phyloP scores from a whole-genome alignment of 2,329 filamentous ascomycete genomes.

The Talaromyces sp. region DNA sequence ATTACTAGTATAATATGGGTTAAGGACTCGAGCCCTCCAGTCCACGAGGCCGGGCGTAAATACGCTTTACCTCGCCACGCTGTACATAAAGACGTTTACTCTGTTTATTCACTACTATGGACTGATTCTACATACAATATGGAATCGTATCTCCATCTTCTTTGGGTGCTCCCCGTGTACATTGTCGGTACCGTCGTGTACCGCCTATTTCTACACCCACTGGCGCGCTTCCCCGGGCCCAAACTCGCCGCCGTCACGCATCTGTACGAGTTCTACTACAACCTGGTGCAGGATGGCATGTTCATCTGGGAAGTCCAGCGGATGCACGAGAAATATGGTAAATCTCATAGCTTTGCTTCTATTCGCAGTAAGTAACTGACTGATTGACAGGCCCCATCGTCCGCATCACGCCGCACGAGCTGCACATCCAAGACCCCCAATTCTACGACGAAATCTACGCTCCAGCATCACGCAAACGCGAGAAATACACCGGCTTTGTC shows the following conservation, averaged over 20 bases:
- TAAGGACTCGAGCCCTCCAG: no score
- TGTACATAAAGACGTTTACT: background rate
- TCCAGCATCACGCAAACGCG: slow-evolving; percentile 16
- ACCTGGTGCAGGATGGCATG: slow-evolving; percentile 25
- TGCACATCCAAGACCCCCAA: slow-evolving; percentile 29
- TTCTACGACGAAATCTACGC: slow-evolving; percentile 30
- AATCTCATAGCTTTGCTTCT: no score
- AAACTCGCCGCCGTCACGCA: slow-evolving; percentile 25
- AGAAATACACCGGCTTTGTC: slow-evolving; percentile 19
- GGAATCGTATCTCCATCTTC: background rate
- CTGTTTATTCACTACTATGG: background rate
- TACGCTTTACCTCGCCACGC: background rate
- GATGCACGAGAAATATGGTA: slow-evolving; percentile 31
- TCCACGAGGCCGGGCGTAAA: background rate
- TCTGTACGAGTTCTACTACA: slow-evolving; percentile 32
- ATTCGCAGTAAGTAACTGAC: no score
- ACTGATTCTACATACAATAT: background rate
- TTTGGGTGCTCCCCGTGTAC: background rate
- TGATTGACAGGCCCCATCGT: slow-evolving; percentile 22
- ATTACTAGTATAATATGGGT: no score
- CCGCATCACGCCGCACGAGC: slow-evolving; percentile 27
- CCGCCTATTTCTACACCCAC: slow-evolving; percentile 27
- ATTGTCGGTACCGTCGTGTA: slow-evolving; percentile 15
- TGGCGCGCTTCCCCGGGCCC: slow-evolving; percentile 25
- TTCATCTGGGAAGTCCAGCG: slow-evolving; percentile 31